Evolutionary conservation across 805 yeast species (phyloP).

Genomic region (Lipomyces spencermartinsiae): DNA sequence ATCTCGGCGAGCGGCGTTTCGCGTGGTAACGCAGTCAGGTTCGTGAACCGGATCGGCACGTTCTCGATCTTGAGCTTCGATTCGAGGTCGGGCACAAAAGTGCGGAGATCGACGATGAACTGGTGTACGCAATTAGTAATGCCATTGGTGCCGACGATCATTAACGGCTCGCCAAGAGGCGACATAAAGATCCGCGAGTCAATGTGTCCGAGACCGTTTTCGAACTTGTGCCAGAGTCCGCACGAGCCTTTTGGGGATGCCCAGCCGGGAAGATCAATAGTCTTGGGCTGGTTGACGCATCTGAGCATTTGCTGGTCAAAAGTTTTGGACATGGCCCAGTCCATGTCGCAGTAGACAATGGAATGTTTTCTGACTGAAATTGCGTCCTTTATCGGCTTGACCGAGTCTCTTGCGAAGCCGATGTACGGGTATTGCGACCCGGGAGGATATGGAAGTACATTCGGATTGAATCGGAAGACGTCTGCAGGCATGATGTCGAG

Average conservation of each 20-base stretch:
- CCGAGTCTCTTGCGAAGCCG: slow-evolving; percentile 22
- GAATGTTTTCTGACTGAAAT: slow-evolving; percentile 9
- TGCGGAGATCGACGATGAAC: slow-evolving; percentile 32
- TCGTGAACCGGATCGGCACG: slow-evolving; percentile 22
- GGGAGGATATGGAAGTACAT: slow-evolving; percentile 27
- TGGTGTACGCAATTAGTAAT: slow-evolving; percentile 21
- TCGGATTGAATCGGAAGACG: slow-evolving; percentile 19
- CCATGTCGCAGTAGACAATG: slow-evolving; percentile 29
- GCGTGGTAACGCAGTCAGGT: slow-evolving; percentile 20
- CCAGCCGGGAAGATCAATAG: slow-evolving; percentile 13
- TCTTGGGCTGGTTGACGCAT: slow-evolving; percentile 17
- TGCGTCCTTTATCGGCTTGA: neutral
- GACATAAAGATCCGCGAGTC: slow-evolving; percentile 36
- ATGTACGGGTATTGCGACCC: slow-evolving; percentile 29
- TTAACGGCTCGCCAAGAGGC: slow-evolving; percentile 33
- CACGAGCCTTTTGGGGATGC: slow-evolving; percentile 23
- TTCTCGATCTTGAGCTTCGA: slow-evolving; percentile 17
- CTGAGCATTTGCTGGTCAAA: slow-evolving; percentile 14
- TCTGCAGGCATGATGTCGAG: neutral
- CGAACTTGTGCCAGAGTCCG: neutral
- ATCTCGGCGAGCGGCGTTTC: neutral
- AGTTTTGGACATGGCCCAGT: slow-evolving; percentile 22
- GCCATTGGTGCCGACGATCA: slow-evolving; percentile 29
- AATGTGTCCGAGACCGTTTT: slow-evolving; percentile 16
- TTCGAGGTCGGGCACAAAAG: slow-evolving; percentile 27